Base-by-base conservation (phyloP, 306 rosid genomes). In the Acmispon strigosus region DNA sequence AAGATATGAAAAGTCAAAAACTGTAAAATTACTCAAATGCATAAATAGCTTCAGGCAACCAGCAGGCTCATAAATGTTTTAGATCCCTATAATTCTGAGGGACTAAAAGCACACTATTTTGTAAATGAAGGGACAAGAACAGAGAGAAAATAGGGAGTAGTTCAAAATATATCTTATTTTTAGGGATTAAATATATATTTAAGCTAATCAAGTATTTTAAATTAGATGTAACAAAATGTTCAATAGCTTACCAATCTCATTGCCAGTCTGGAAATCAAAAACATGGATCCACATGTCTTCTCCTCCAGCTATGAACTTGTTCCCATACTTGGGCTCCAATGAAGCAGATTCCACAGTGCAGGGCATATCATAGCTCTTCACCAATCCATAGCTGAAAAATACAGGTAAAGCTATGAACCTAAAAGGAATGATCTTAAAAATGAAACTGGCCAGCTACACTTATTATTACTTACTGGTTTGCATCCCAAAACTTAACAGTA, bases 201-300 rank as follows among this genome's bases (percentile, higher is more conserved):
- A 32, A 32, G 37, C 8, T 32, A 6, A 32, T 32, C 37, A 32
- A 19, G 57, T 17, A 51, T 51, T 18, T 18, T 9, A 29, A 10
- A 17, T 50, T 8, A 7, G 5, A 50, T 10, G 71, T 49, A 47
- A 14, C 58, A 1, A 27, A 42, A 65, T 39, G 29, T 20, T 69
- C 42, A 22, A 17, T 27, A 52, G 63, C 88, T 44, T 79, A 95
- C 99, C 92, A 48, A 95, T 95, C 80, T 95, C 99, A n/a, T 87
- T 83, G 24, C 99, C 99, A 1, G 93, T 86, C 73, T 91, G 96
- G 71, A 91, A 95, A 70, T 95, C 99, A 84, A 87, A 89, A 8
- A 95, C 90, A 79, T 58, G 97, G 59, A 95, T 81, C 99, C 99
- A 95, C 97, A 95, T 89, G 56, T 95, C 99, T 82, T 95, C 99